phyloP scores from a whole-genome alignment of 768 basidiomycete genomes.

The Pleurotus sapidus region DNA sequence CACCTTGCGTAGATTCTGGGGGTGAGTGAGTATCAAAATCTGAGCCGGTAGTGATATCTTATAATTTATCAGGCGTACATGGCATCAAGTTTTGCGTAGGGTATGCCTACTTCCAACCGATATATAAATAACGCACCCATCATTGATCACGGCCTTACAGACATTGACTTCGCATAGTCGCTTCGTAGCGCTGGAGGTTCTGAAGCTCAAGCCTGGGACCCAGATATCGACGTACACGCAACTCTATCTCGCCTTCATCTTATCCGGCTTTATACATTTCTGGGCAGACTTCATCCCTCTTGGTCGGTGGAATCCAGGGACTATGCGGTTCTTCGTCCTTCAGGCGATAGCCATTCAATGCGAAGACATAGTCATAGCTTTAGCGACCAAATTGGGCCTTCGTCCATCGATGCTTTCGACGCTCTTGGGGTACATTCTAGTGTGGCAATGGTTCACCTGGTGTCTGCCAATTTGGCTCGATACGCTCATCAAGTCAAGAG shows the following conservation, averaged over 20 bases:
- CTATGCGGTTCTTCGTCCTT: constrained; percentile 30
- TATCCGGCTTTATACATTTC: constrained; percentile 29
- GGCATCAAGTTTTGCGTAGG: constrained; percentile 35
- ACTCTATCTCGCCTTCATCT: constrained; percentile 29
- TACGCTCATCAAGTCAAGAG: not conserved
- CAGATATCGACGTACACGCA: constrained; percentile 25
- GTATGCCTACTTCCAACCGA: constrained; percentile 19
- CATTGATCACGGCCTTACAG: constrained; percentile 12
- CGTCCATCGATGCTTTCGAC: constrained; percentile 7
- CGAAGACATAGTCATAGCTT: constrained; percentile 18
- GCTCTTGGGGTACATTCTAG: constrained; percentile 24
- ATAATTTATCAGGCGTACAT: constrained; percentile 18
- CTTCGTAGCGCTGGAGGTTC: constrained; percentile 17
- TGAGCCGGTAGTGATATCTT: not conserved
- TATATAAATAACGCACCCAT: not conserved
- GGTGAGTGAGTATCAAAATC: constrained; percentile 23
- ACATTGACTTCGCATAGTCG: constrained; percentile 23
- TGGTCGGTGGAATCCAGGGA: constrained; percentile 17
- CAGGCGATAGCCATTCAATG: constrained; percentile 30
- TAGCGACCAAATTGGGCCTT: constrained; percentile 11
- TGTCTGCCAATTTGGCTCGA: not conserved
- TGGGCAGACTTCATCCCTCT: constrained; percentile 30
- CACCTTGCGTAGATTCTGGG: constrained; percentile 37
- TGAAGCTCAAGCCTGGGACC: constrained; percentile 22
- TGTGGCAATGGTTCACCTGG: constrained; percentile 18